phyloP scores from a whole-genome alignment of 2,329 filamentous ascomycete genomes.

The Monosporascus sp. region DNA sequence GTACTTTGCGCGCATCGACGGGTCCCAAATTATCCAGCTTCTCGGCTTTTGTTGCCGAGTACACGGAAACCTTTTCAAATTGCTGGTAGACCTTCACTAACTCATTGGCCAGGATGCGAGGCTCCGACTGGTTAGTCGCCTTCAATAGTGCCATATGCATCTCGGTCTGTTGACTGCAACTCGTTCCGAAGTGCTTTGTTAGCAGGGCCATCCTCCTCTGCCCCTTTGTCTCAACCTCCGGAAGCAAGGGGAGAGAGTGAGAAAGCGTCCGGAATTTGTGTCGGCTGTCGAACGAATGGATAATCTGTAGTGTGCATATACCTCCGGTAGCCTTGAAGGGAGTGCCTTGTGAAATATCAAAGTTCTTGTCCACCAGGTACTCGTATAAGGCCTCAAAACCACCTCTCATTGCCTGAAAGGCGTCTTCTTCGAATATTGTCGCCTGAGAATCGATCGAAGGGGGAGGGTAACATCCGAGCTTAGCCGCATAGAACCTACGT shows the following conservation, averaged over 20 bases:
- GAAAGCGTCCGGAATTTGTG: conserved; percentile 56
- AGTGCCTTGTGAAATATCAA: conserved; percentile 43
- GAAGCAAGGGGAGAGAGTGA: conserved; percentile 64
- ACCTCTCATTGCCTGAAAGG: conserved; percentile 57
- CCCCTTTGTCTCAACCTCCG: conserved; percentile 32
- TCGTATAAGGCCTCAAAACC: conserved; percentile 71
- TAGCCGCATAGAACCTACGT: conserved; percentile 59
- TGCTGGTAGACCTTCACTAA: conserved; percentile 64
- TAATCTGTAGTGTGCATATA: conserved; percentile 64
- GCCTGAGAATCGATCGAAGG: conserved; percentile 35
- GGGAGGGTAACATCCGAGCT: conserved; percentile 70
- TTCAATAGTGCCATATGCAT: conserved; percentile 48
- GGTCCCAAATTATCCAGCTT: conserved; percentile 53
- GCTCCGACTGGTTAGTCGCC: conserved; percentile 42
- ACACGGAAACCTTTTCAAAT: conserved; percentile 60
- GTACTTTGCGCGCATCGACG: conserved; percentile 67
- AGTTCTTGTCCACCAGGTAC: conserved; percentile 61
- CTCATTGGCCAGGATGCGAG: conserved; percentile 37
- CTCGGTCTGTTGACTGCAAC: conserved; percentile 43
- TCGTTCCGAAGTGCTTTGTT: conserved; percentile 34
- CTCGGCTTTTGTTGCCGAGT: conserved; percentile 47
- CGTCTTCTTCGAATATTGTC: conserved; percentile 49
- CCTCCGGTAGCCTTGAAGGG: conserved; percentile 57
- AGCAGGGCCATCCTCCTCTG: conserved; percentile 37
- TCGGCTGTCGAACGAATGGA: conserved; percentile 60